Percentiles rank a stretch among this genome's conserved stretches.
Conservation (phyloP, 2,329 filamentous ascomycete genomes). For the Neoarthrinium moseri region DNA sequence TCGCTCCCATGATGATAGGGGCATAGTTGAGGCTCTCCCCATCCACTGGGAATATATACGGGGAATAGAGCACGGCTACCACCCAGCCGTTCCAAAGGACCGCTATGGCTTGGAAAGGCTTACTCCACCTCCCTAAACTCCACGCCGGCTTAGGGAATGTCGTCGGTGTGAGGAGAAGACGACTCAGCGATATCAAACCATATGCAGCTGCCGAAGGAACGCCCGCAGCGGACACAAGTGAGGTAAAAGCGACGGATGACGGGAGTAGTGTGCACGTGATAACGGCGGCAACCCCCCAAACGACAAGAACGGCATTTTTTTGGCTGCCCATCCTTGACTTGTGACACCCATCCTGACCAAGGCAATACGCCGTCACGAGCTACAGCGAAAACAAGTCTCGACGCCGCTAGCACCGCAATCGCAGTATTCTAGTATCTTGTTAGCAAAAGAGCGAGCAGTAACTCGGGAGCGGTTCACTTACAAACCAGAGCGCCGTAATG, state of each 20-base stretch:
- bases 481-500: conserved; percentile 48
- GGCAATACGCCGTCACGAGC: conserved; percentile 61
- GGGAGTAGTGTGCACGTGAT: conserved; percentile 60
- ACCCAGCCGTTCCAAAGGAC: conserved; percentile 51
- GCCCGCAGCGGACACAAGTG: conserved; percentile 50
- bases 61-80: conserved; percentile 45
- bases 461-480: conserved; percentile 33
- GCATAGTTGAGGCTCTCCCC: conserved; percentile 46
- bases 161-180: conserved; percentile 45
- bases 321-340: conserved; percentile 54
- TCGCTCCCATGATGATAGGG: conserved; percentile 48
- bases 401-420: conserved; percentile 57
- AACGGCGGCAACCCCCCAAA: conserved; percentile 52
- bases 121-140: conserved; percentile 42
- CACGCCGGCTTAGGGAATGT: conserved; percentile 44
- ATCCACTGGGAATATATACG: conserved; percentile 42
- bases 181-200: conserved; percentile 47
- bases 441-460: too few species aligned
- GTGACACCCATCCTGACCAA: conserved; percentile 56
- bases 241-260: conserved; percentile 52
- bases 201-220: conserved; percentile 52
- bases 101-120: conserved; percentile 44
- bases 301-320: conserved; percentile 59
- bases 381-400: conserved; percentile 61
- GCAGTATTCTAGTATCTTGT: conserved; percentile 63